Percentiles rank a stretch among this genome's conserved stretches.
Conservation (phyloP, 305 asterid species). For the Fraxinus nigra region DNA sequence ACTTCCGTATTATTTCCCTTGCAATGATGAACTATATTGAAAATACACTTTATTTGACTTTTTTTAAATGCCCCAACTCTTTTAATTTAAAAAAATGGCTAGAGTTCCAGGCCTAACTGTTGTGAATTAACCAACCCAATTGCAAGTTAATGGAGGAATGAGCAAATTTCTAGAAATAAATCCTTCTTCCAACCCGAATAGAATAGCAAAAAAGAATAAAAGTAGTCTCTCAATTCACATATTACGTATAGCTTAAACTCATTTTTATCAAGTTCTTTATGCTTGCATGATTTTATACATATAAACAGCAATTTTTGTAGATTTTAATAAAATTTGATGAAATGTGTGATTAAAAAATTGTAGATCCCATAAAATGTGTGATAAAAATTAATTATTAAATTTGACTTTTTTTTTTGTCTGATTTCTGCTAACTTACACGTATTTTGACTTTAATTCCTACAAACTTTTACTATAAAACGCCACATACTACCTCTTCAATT, state of each 20-base stretch:
- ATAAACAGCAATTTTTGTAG: no score
- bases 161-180: not conserved
- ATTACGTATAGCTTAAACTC: no score
- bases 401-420: not conserved
- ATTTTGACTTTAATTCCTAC: not conserved
- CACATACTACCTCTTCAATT: not conserved
- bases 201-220: no score
- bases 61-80: not conserved
- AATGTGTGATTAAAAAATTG: no score
- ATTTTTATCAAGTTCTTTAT: no score
- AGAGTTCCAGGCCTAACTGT: not conserved
- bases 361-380: no score
- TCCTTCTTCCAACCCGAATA: not conserved
- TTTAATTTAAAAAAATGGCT: not conserved
- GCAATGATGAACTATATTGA: not conserved
- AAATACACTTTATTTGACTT: not conserved
- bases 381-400: no score
- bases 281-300: no score
- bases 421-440: not conserved
- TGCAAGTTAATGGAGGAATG: not conserved
- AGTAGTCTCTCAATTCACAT: no score
- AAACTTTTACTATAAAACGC: conserved; percentile 14
- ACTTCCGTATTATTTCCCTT: not conserved
- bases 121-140: not conserved
- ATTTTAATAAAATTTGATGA: no score